Evolutionary conservation across 2,329 filamentous ascomycete species (phyloP).

Genomic region (Chaetomiaceae sp.): DNA sequence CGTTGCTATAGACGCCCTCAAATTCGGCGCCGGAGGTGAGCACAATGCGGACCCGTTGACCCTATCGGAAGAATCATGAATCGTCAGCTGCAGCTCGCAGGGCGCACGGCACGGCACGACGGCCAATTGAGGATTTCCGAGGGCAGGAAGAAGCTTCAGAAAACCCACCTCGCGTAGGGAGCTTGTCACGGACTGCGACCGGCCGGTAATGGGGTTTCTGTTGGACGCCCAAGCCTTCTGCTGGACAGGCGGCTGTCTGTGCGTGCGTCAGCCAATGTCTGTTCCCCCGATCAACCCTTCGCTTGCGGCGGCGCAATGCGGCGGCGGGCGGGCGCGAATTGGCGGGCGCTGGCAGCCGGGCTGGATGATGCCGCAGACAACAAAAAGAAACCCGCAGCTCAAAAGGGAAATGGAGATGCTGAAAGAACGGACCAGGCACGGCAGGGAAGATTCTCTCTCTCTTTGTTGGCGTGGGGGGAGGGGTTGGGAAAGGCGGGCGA

Average conservation of each 20-base stretch:
- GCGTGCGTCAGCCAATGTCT: slow-evolving; percentile 12
- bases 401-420: slow-evolving; percentile 10
- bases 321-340: not conserved
- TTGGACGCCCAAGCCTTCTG: slow-evolving; percentile 29
- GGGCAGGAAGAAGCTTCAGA: not conserved
- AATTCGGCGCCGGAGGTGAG: slow-evolving; percentile 27
- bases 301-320: slow-evolving; percentile 1
- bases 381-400: not conserved
- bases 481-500: slow-evolving; percentile 3
- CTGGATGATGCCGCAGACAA: not conserved
- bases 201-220: slow-evolving; percentile 29
- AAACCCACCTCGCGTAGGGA: slow-evolving; percentile 30
- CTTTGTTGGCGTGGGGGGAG: slow-evolving; percentile 24
- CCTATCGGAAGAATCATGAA: slow-evolving; percentile 20
- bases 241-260: slow-evolving; percentile 28
- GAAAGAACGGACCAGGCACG: not conserved
- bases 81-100: slow-evolving; percentile 5
- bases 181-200: slow-evolving; percentile 23
- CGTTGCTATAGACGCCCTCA: slow-evolving; percentile 28
- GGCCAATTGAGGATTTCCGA: slow-evolving; percentile 8
- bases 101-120: not conserved
- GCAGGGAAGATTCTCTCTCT: slow-evolving; percentile 11
- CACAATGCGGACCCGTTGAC: slow-evolving; percentile 28
- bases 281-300: not conserved
- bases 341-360: not conserved